These are phyloP conservation scores for Talaromyces sp. DNA, from an alignment of 2,329 filamentous ascomycete genomes.

Conservation along the genomic window DNA sequence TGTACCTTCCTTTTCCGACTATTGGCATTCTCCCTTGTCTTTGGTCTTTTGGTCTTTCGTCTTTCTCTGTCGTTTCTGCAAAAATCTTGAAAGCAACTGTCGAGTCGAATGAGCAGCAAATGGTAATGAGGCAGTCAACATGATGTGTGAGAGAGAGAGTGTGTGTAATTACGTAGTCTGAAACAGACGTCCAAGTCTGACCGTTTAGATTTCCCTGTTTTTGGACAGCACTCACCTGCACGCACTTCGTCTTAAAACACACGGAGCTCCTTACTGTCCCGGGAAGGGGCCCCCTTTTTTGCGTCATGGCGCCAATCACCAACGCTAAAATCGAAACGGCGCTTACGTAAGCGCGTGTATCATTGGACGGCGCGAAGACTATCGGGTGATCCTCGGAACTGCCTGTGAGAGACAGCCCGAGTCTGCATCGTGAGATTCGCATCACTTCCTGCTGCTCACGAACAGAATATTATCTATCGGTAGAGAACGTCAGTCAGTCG, in stretches of 20 bases:
- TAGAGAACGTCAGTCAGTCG: too few relatives aligned
- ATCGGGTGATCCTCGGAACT: constrained; percentile 8
- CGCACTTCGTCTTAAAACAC: not conserved
- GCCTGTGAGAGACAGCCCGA: constrained; percentile 4
- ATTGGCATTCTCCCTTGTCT: not conserved
- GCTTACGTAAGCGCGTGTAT: not conserved
- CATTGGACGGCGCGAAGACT: not conserved
- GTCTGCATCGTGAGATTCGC: not conserved
- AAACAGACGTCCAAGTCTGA: not conserved
- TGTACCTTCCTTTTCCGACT: not conserved
- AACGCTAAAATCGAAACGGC: not conserved
- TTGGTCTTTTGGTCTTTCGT: not conserved
- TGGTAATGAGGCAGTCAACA: not conserved
- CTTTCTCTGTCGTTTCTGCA: too few relatives aligned
- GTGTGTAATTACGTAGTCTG: not conserved
- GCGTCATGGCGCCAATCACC: not conserved
- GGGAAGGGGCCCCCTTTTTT: not conserved
- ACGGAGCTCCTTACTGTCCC: not conserved
- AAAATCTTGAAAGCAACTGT: not conserved
- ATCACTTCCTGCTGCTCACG: too few relatives aligned
- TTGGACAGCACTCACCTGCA: not conserved
- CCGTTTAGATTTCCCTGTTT: constrained; percentile 3
- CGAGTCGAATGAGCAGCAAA: not conserved
- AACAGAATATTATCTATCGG: too few relatives aligned
- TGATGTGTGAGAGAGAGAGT: not conserved